These are phyloP conservation scores for Oxyria digyna DNA, from an alignment of 148 eudicot genomes.

Conservation along the genomic window DNA sequence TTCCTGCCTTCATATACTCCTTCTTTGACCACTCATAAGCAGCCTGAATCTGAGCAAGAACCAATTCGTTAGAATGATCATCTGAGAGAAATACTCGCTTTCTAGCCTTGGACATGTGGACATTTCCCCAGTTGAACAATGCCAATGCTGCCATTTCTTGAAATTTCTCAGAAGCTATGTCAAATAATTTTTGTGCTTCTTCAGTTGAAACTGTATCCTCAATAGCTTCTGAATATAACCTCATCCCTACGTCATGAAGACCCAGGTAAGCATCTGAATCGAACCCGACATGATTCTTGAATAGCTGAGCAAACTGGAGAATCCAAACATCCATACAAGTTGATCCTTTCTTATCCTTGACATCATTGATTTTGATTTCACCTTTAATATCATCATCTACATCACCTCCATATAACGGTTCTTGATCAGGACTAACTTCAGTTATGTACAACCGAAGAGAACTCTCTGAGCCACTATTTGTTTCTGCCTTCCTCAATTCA, in stretches of 20 bases:
- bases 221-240: constrained; percentile 81
- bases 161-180: constrained; percentile 69
- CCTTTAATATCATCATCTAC: constrained; percentile 13
- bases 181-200: constrained; percentile 79
- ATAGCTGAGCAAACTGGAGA: constrained; percentile 69
- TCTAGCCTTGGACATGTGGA: constrained; percentile 86
- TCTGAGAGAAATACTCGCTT: constrained; percentile 45
- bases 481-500: constrained; percentile 80
- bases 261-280: constrained; percentile 82
- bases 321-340: constrained; percentile 68
- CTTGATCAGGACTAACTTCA: constrained; percentile 77
- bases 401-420: constrained; percentile 49
- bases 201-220: constrained; percentile 75
- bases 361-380: constrained; percentile 13
- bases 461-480: constrained; percentile 41
- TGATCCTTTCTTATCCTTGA: constrained; percentile 26
- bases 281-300: constrained; percentile 91
- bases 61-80: constrained; percentile 36
- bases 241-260: constrained; percentile 81
- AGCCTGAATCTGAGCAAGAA: constrained; percentile 31
- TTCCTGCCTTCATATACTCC: constrained; percentile 61
- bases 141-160: constrained; percentile 96
- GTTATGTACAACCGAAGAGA: constrained; percentile 63
- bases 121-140: constrained; percentile 92
- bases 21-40: constrained; percentile 76